A percentile compares a stretch with the other conserved stretches of the same genome.
Conservation (phyloP, 2,329 filamentous ascomycete genomes). For the Nothomitra cinnamomea region DNA sequence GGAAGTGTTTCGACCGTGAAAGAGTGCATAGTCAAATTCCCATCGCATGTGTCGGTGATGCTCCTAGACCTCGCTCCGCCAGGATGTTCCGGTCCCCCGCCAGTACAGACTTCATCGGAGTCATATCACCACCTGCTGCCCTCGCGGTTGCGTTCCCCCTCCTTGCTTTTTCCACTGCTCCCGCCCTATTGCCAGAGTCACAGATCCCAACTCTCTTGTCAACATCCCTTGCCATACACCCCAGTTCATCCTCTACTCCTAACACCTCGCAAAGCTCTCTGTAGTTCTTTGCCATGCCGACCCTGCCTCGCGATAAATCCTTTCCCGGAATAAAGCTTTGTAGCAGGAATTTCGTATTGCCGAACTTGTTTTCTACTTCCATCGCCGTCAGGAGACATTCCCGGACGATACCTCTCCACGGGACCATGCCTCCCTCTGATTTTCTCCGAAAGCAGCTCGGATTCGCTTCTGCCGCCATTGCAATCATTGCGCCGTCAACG, state of each 20-base stretch:
- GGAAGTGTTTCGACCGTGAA: not conserved
- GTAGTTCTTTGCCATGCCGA: constrained; percentile 20
- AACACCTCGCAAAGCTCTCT: constrained; percentile 46
- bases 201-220: constrained; percentile 46
- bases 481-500: constrained; percentile 96
- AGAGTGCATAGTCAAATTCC: not conserved
- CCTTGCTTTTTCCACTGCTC: constrained; percentile 27
- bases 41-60: not conserved
- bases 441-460: constrained; percentile 65
- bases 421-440: constrained; percentile 49
- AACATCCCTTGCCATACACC: constrained; percentile 43
- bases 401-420: constrained; percentile 62
- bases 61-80: constrained; percentile 4
- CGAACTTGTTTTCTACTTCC: constrained; percentile 68
- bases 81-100: constrained; percentile 20
- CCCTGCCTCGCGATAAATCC: constrained; percentile 39
- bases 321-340: constrained; percentile 76
- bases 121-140: not conserved
- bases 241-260: constrained; percentile 40
- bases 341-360: constrained; percentile 86
- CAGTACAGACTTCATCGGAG: constrained; percentile 12
- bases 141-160: constrained; percentile 8
- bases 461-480: constrained; percentile 80
- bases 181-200: constrained; percentile 31
- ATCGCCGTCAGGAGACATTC: constrained; percentile 59